Evolutionary conservation across 257 asterid species (phyloP), one percentile per base, ranked within the genome.

Genomic region (Lantana camara): DNA sequence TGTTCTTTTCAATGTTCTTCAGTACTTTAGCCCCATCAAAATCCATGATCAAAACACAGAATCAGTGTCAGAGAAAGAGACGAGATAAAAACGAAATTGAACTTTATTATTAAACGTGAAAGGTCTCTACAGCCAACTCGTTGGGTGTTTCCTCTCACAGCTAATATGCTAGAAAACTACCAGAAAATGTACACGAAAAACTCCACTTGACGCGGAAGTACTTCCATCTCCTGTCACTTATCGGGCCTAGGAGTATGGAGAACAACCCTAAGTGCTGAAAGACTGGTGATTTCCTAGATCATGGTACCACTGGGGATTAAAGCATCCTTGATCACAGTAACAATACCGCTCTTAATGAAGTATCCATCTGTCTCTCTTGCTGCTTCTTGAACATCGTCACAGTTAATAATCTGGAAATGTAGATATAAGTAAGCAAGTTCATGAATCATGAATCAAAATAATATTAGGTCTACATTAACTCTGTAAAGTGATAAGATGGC

Each of bases 331-430:
- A 91, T 79, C 7, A 91, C 89, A 0, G 97, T 88, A 58, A 91
- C 96, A 15, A 91, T 91, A 41, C 97, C 95, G 17, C 97, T 88
- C 89, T 88, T 91, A 75, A 91, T 91, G 48, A 91, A 91, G 86
- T 88, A 91, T 29, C 97, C 97, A 11, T 91, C 97, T 0, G 95
- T 84, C 79, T 91, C 97, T 69, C 97, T 82, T 4, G 96, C 96
- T 19, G 97, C 97, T 82, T 88, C 97, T 85, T 88, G 96, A 56
- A 91, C 83, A 22, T 82, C 68, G 69, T 88, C 97, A 9, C 70
- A 32, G 80, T 91, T 91, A 7, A 88, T 55, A 64, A 91, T 91
- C 97, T 88, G 88, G 88, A 16, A 55, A 67, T 29, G 19, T 19
- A 4, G 16, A 7, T 52, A 64, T 35, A 15, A 9, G 17, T 41